These are phyloP conservation scores for Centella asiatica DNA, from an alignment of 129 eudicot genomes.

Conservation along the genomic window DNA sequence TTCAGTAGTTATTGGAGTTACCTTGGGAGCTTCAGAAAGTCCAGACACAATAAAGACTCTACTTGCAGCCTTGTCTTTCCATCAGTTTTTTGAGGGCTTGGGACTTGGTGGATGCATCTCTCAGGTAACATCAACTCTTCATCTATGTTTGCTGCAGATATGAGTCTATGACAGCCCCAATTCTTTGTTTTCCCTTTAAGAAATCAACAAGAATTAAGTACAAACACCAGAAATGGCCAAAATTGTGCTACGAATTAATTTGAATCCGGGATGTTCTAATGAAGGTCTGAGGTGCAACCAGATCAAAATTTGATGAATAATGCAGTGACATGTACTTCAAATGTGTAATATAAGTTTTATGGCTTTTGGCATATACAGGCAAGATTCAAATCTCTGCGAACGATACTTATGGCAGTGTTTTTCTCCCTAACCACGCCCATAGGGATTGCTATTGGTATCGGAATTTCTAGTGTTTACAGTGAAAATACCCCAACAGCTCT, in stretches of 20 bases:
- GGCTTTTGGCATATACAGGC: conserved; percentile 28
- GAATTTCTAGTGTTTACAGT: conserved; percentile 42
- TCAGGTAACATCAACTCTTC: conserved; percentile 35
- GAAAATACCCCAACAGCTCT: conserved; percentile 49
- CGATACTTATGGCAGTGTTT: conserved; percentile 52
- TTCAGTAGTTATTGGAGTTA: conserved; percentile 64
- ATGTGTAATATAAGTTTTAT: too few species aligned
- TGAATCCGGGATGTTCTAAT: not conserved
- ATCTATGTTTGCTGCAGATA: not conserved
- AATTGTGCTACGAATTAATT: not conserved
- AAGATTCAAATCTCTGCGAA: conserved; percentile 41
- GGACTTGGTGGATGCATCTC: conserved; percentile 87
- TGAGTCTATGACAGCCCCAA: not conserved
- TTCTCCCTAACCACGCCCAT: conserved; percentile 69
- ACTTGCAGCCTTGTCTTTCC: conserved; percentile 65
- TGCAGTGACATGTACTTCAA: too few species aligned
- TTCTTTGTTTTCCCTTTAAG: not conserved
- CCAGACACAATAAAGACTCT: conserved; percentile 54
- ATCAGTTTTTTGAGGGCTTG: conserved; percentile 82
- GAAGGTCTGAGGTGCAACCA: too few species aligned
- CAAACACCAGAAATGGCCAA: not conserved
- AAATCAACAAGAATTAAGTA: not conserved
- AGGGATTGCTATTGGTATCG: conserved; percentile 67
- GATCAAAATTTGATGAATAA: too few species aligned
- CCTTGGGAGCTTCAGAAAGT: conserved; percentile 58